Conservation (phyloP, 768 basidiomycete species). For the Pulveroboletus ravenelii region DNA sequence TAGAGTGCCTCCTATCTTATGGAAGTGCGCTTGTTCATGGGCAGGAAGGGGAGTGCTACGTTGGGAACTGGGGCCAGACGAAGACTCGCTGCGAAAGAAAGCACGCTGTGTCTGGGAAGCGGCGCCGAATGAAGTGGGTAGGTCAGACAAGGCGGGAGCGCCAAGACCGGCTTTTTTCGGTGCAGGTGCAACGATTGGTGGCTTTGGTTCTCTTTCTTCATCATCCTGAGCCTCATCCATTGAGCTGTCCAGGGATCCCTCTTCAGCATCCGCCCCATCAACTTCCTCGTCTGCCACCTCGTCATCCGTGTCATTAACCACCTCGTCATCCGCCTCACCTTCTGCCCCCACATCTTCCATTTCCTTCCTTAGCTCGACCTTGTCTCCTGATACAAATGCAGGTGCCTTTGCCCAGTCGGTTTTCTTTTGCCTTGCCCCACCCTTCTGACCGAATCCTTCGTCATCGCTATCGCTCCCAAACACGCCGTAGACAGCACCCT, state of each 20-base stretch:
- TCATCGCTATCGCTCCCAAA: conserved; percentile 72
- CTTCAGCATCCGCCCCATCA: conserved; percentile 38
- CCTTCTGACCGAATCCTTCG: conserved; percentile 37
- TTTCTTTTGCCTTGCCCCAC: conserved; percentile 34
- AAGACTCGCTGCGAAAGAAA: conserved; percentile 51
- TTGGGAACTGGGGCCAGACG: conserved; percentile 38
- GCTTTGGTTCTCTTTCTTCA: conserved; percentile 28
- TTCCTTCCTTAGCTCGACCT: conserved; percentile 39
- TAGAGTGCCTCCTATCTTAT: conserved; percentile 67
- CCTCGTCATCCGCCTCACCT: conserved; percentile 35
- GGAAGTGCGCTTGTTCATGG: conserved; percentile 76
- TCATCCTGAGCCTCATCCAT: conserved; percentile 35
- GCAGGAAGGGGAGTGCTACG: conserved; percentile 52
- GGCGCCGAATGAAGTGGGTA: conserved; percentile 39
- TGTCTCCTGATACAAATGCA: conserved; percentile 61
- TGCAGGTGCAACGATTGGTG: conserved; percentile 26
- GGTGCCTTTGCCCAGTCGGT: conserved; percentile 75
- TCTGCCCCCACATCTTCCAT: conserved; percentile 35
- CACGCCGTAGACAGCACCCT: conserved; percentile 72
- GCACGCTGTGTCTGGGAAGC: conserved; percentile 38
- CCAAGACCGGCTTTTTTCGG: conserved; percentile 20
- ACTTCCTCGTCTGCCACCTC: conserved; percentile 25
- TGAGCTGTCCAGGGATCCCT: conserved; percentile 30
- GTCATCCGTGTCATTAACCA: conserved; percentile 35
- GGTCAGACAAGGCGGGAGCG: conserved; percentile 19